Conservation (phyloP, 176 grass and related monocot species). For the Poa annua region DNA sequence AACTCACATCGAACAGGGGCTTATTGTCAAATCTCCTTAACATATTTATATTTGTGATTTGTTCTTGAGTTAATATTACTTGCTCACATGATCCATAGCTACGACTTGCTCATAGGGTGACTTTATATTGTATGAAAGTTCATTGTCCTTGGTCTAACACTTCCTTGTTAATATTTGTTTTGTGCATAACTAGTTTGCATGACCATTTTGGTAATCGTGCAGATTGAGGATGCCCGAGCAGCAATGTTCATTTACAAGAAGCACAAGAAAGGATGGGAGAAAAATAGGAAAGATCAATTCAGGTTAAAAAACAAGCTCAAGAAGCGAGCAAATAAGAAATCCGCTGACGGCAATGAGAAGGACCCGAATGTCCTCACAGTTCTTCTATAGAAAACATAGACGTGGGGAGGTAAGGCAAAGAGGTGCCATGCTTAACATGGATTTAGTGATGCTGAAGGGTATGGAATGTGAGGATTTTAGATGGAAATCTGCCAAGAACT, state of each 20-base stretch:
- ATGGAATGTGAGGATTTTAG: background rate
- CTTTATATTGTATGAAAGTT: background rate
- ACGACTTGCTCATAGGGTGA: background rate
- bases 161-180: constrained; percentile 14
- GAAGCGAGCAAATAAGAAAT: constrained; percentile 57
- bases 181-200: constrained; percentile 30
- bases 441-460: constrained; percentile 19
- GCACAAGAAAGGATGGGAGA: constrained; percentile 89
- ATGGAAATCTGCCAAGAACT: background rate
- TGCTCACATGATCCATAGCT: background rate
- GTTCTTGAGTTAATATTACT: background rate
- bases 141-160: background rate
- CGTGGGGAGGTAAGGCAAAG: background rate
- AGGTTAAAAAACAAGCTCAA: constrained; percentile 63
- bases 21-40: background rate
- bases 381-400: constrained; percentile 39
- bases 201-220: background rate
- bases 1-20: background rate
- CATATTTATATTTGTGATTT: constrained; percentile 1
- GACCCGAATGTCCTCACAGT: constrained; percentile 49
- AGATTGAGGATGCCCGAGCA: constrained; percentile 89
- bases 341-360: constrained; percentile 25
- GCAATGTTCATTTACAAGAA: constrained; percentile 93
- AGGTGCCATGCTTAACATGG: background rate
- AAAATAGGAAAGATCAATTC: constrained; percentile 62